Conservation (phyloP, 2,329 filamentous ascomycete species). For the Colletotrichum lini region DNA sequence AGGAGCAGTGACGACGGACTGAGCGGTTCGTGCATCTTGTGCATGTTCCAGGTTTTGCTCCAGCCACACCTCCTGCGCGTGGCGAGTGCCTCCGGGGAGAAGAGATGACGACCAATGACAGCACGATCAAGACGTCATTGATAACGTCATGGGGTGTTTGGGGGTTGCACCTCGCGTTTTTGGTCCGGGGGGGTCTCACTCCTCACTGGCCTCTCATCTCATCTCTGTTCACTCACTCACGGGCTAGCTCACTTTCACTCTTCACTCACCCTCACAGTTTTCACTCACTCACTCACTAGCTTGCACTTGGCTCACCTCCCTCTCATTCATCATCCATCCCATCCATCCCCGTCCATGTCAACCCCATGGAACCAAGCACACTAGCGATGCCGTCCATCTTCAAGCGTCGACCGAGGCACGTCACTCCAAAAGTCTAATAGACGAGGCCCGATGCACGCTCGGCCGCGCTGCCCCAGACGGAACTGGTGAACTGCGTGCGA, state of each 20-base stretch:
- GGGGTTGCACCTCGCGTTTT: constrained; percentile 11
- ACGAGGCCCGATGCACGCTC: constrained; percentile 18
- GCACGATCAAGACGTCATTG: constrained; percentile 38
- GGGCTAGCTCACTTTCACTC: background rate
- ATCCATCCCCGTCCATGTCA: background rate
- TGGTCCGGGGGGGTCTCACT: background rate
- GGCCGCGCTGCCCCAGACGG: background rate
- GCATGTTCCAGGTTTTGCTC: constrained; percentile 37
- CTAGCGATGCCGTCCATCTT: background rate
- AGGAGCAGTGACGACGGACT: constrained; percentile 35
- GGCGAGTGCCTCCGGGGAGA: constrained; percentile 36
- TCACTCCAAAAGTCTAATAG: constrained; percentile 20
- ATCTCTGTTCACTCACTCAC: background rate
- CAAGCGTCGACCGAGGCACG: constrained; percentile 8
- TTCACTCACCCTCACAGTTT: background rate
- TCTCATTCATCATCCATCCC: background rate
- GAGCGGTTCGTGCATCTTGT: constrained; percentile 30
- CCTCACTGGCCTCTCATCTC: background rate
- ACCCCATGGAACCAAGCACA: background rate
- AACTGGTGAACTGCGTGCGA: constrained; percentile 25
- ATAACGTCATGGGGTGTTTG: constrained; percentile 38
- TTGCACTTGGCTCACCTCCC: background rate
- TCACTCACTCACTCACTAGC: background rate
- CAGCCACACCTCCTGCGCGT: constrained; percentile 42
- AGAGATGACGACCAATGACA: constrained; percentile 32